Evolutionary conservation across 2,329 filamentous ascomycete genomes (phyloP), one percentile per base, ranked within the genome.

Genomic region (Cercospora zeae-maydis): DNA sequence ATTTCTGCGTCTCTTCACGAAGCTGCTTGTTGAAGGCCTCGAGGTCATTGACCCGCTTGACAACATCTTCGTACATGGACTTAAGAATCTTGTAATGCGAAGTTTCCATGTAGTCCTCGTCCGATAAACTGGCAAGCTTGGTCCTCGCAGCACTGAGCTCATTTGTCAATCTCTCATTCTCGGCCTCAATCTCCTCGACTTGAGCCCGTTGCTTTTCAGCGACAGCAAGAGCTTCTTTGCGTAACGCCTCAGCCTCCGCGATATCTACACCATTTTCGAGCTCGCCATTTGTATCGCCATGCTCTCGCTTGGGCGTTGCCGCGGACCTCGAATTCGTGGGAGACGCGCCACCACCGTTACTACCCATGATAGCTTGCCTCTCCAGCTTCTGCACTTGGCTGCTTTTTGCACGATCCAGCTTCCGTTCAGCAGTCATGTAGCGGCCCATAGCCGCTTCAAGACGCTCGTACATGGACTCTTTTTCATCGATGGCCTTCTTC

Each of bases 391-490:
- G 90, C 1, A 97, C 92, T 62, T 96, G 92, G 14, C 87, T 80
- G 74, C 95, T 99, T 77, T 91, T 93, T 24, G 89, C 86, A 47
- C 95, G 87, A 75, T 99, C 95, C 58, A 98, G 82, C 75, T 92
- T 95, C 80, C 96, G 96, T 76, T 99, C 95, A 0, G 95, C 95
- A 69, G 96, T 91, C 80, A 98, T 91, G 73, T 96, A 98, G 67
- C 95, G 86, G 63, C 96, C 82, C 4, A 92, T 96, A 14, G 93
- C 95, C 34, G 86, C 88, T 74, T 98, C 93, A 19, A 98, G 82
- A 66, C 93, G 89, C 72, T 95, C 90, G 52, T 91, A 91, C 3
- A 96, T 82, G 69, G 61, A 68, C 14, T 72, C 66, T 58, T 72
- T 71, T 45, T 73, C 69, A 42, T 73, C 72, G 52, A 73, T 67